Evolutionary conservation across 306 rosid species (phyloP).

Genomic region (Benincasa hispida): DNA sequence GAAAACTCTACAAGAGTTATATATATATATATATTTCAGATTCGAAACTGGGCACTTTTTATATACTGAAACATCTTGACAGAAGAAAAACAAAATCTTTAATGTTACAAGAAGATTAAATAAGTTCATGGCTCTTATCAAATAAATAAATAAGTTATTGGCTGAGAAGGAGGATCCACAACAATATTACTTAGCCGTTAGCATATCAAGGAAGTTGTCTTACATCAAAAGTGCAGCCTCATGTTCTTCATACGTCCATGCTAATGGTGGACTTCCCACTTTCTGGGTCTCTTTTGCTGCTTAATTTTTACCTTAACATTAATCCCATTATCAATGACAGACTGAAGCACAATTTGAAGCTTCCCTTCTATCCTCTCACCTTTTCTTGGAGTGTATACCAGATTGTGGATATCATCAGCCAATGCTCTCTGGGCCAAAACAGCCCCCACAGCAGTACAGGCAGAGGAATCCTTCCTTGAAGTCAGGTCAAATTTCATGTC

Average conservation of each 20-base stretch:
- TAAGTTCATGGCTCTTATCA: not conserved
- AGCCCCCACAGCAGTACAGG: conserved; percentile 80
- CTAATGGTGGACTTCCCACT: conserved; percentile 9
- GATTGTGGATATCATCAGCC: conserved; percentile 74
- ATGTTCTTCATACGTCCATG: not conserved
- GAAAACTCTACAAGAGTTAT: not conserved
- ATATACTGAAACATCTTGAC: not conserved
- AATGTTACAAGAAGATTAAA: not conserved
- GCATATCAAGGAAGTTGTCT: not conserved
- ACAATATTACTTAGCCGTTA: not conserved
- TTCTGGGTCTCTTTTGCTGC: conserved; percentile 31
- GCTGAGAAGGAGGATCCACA: not conserved
- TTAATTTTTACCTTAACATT: conserved; percentile 61
- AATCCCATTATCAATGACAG: conserved; percentile 39
- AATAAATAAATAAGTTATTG: no score
- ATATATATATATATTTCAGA: not conserved
- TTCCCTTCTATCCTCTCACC: conserved; percentile 75
- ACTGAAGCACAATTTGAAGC: conserved; percentile 40
- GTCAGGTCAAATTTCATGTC: conserved; percentile 63
- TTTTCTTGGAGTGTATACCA: conserved; percentile 70
- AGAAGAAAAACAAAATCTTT: not conserved
- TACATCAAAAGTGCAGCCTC: not conserved
- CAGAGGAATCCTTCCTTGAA: conserved; percentile 52
- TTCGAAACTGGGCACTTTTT: not conserved
- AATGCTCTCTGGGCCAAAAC: conserved; percentile 77